These are phyloP conservation scores for Juglanconis sp. DNA, from an alignment of 2,329 filamentous ascomycete species.

Conservation along the genomic window DNA sequence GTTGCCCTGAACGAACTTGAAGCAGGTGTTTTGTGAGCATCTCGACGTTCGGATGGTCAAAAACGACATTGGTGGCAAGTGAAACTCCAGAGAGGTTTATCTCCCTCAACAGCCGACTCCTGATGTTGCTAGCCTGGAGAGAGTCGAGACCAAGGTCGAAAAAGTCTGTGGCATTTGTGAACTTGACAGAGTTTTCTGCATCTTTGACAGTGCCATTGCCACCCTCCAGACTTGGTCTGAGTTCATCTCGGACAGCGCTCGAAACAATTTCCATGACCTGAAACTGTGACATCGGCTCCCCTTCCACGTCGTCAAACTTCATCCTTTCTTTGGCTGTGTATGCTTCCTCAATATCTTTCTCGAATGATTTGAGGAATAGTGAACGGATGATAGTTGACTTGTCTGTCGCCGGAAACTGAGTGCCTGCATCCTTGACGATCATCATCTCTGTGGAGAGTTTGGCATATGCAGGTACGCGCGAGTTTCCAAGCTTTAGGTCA, in stretches of 20 bases:
- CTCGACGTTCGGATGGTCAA: slow-evolving; percentile 1
- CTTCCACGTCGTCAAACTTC: no score
- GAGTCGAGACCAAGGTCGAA: slow-evolving; percentile 3
- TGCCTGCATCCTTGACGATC: slow-evolving; percentile 1
- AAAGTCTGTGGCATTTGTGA: not conserved
- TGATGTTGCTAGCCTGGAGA: slow-evolving; percentile 3
- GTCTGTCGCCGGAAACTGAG: not conserved
- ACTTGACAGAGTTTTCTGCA: not conserved
- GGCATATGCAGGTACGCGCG: slow-evolving; percentile 4
- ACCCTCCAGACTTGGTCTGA: not conserved
- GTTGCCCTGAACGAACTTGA: not conserved
- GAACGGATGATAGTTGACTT: slow-evolving; percentile 4
- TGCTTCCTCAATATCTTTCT: not conserved
- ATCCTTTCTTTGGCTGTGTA: not conserved
- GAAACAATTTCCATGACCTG: not conserved
- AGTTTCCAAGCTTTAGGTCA: not conserved
- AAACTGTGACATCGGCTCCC: not conserved
- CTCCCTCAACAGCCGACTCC: not conserved
- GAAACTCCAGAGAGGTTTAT: not conserved
- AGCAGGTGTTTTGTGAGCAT: not conserved
- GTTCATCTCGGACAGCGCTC: not conserved
- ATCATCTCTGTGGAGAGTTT: slow-evolving; percentile 1
- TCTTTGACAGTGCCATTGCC: not conserved
- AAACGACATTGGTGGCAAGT: slow-evolving; percentile 3
- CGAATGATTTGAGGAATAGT: not conserved